phyloP scores from a whole-genome alignment of 345 rosid species.

The Citrus australasica region DNA sequence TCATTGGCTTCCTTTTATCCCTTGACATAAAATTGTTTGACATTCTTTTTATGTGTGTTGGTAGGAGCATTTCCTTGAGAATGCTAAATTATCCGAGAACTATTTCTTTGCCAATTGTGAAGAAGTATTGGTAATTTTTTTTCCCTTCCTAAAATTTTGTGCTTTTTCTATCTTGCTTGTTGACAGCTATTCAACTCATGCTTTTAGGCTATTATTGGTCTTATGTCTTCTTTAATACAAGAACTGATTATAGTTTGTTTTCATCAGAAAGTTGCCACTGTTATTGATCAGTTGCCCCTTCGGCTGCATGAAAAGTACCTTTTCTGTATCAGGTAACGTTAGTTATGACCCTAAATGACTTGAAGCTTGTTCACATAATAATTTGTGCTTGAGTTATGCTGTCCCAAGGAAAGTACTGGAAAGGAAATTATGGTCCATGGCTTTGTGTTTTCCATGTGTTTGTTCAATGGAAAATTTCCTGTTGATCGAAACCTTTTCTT shows the following conservation, averaged over 20 bases:
- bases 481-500: neutral
- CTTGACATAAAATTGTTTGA: constrained; percentile 12
- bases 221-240: neutral
- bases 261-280: constrained; percentile 67
- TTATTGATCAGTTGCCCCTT: constrained; percentile 77
- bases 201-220: neutral
- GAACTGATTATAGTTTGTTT: constrained; percentile 11
- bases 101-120: constrained; percentile 82
- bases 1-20: neutral
- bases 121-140: constrained; percentile 58
- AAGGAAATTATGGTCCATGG: neutral
- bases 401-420: neutral
- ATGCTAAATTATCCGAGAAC: constrained; percentile 77
- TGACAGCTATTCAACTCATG: neutral
- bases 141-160: neutral
- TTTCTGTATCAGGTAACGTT: constrained; percentile 69
- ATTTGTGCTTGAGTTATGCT: neutral
- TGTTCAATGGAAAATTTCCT: neutral
- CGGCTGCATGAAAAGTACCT: constrained; percentile 74
- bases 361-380: neutral
- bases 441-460: neutral
- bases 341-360: constrained; percentile 4
- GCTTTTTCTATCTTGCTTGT: neutral
- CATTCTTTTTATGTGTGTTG: constrained; percentile 8
- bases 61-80: constrained; percentile 82